Base-by-base conservation (phyloP, 108 stramenopile species). In the Pseudonitzschia multistriata region DNA sequence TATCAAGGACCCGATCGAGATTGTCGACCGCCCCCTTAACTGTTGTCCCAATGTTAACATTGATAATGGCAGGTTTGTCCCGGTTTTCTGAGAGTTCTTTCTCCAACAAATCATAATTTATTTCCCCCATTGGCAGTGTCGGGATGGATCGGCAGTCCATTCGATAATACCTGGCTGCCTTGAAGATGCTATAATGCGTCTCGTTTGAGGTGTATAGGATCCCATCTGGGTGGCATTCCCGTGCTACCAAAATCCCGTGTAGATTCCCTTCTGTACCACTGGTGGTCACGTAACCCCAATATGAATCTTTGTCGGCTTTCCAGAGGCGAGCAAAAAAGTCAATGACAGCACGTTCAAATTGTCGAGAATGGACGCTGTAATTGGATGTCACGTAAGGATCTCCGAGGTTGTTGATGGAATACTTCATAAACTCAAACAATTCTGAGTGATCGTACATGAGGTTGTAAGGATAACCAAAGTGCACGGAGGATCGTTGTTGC, bases 271-370 rank as follows among this genome's bases (percentile, higher is more conserved):
- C 93, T 3, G 93, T 94, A 1, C 93, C 93, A 66, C 87, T 86
- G 22, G 93, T 91, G 56, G 93, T 94, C 47, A 94, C 88, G 65
- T 94, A 94, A n/a, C 93, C 93, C 93, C 93, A 94, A 55, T 89
- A 91, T 0, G 80, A 78, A 50, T 82, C 80, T 29, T 66, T 27
- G 11, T 83, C 79, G 78, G 85, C 81, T 74, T 91, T 91, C 89
- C 89, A 94, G 48, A 94, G 71, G 4, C 84, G 63, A 60, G 93
- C 89, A 65, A 94, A 94, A 74, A 94, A 94, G 69, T 94, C 93
- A 83, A 94, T 94, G 67, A 94, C 93, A 27, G 85, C 67, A 47
- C 84, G 83, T 71, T 94, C 93, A 70, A 94, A 94, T 64, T 94
- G 90, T 56, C 93, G 70, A 29, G 79, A 79, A 77, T 94, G 93